Conservation (phyloP, 2,329 filamentous ascomycete species). For the Keithomyces neogunnii region DNA sequence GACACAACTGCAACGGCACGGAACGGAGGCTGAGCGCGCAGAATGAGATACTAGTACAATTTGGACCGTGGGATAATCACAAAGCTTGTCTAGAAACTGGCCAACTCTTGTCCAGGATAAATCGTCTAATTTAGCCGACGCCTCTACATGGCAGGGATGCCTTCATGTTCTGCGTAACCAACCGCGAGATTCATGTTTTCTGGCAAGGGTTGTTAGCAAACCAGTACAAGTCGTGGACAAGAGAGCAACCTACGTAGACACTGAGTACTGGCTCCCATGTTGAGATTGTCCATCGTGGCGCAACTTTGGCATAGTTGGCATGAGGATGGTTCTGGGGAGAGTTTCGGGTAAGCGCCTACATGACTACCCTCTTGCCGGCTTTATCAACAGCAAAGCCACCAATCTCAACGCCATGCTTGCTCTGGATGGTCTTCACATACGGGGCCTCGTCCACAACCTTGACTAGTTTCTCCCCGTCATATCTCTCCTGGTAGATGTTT, state of each 20-base stretch:
- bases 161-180: slow-evolving; percentile 81
- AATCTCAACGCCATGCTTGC: slow-evolving; percentile 85
- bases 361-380: slow-evolving; percentile 82
- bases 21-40: too few species aligned
- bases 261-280: slow-evolving; percentile 89
- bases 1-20: too few species aligned
- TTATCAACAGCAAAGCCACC: slow-evolving; percentile 92
- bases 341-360: too few species aligned
- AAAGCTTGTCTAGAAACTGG: too few species aligned
- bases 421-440: slow-evolving; percentile 73
- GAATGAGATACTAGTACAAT: too few species aligned
- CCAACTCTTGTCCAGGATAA: too few species aligned
- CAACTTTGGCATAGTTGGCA: slow-evolving; percentile 21
- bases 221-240: background rate
- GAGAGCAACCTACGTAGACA: slow-evolving; percentile 64
- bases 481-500: slow-evolving; percentile 91
- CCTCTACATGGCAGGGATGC: slow-evolving; percentile 54
- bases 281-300: slow-evolving; percentile 85
- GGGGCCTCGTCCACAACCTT: slow-evolving; percentile 87
- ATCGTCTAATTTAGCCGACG: too few species aligned
- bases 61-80: too few species aligned
- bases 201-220: slow-evolving; percentile 48
- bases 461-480: slow-evolving; percentile 90
- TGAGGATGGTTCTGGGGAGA: too few species aligned
- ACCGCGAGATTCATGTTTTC: slow-evolving; percentile 94